These are phyloP conservation scores for Leucogyrophana mollusca DNA, from an alignment of 768 basidiomycete species.

Conservation along the genomic window DNA sequence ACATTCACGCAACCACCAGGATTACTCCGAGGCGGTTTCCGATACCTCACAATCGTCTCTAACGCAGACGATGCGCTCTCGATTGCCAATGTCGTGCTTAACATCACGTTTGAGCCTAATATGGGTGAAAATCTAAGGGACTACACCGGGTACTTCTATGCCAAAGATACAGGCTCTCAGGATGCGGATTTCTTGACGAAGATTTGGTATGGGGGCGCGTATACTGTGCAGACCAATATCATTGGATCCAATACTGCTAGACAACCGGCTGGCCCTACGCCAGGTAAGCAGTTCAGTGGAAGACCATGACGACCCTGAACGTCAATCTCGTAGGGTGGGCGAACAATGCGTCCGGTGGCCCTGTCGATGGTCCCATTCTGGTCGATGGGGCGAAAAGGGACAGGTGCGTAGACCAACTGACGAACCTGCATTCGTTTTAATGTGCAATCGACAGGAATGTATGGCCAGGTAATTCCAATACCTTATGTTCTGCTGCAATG, in stretches of 20 bases:
- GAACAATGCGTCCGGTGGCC: slow-evolving; percentile 3
- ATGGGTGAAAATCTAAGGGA: slow-evolving; percentile 10
- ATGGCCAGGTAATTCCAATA: neutral
- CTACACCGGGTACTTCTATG: slow-evolving; percentile 18
- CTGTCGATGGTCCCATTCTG: slow-evolving; percentile 11
- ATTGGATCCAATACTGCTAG: slow-evolving; percentile 4
- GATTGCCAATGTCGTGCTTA: slow-evolving; percentile 9
- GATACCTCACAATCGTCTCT: slow-evolving; percentile 15
- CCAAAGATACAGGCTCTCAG: slow-evolving; percentile 2
- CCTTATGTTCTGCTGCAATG: neutral
- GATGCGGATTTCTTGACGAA: slow-evolving; percentile 12
- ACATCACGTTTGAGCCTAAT: slow-evolving; percentile 12
- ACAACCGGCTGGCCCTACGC: slow-evolving; percentile 1
- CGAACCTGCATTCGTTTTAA: neutral
- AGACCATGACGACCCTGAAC: too few relatives aligned
- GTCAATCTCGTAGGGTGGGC: slow-evolving; percentile 1
- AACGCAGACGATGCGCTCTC: slow-evolving; percentile 1
- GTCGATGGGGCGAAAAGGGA: slow-evolving; percentile 21
- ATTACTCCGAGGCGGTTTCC: slow-evolving; percentile 25
- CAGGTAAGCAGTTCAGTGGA: neutral
- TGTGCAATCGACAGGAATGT: neutral
- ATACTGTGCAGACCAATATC: slow-evolving; percentile 17
- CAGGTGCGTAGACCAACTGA: neutral
- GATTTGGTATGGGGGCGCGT: slow-evolving; percentile 21
- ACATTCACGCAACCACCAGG: slow-evolving; percentile 34